Percentiles rank a stretch among this genome's conserved stretches.
phyloP scores from a whole-genome alignment of 2,329 filamentous ascomycete species.

The Talaromyces sp. region DNA sequence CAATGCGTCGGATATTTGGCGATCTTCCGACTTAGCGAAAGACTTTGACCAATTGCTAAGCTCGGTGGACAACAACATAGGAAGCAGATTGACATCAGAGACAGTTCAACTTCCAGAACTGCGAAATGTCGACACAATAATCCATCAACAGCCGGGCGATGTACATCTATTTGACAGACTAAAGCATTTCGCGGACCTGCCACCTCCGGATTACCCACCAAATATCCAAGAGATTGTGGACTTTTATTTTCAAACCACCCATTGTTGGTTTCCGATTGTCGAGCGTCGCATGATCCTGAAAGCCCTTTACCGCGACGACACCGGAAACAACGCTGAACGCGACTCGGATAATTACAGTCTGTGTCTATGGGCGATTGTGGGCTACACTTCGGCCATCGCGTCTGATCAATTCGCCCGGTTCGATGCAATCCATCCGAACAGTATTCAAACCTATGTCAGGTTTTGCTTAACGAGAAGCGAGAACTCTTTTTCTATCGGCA shows the following conservation, averaged over 20 bases:
- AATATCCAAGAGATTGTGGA: constrained; percentile 57
- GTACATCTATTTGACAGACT: constrained; percentile 19
- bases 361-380: constrained; percentile 56
- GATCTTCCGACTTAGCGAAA: constrained; percentile 15
- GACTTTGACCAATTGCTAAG: constrained; percentile 12
- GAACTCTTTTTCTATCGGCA: constrained; percentile 46
- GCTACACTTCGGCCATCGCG: constrained; percentile 47
- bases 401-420: neutral
- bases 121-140: neutral
- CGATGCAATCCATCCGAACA: constrained; percentile 45
- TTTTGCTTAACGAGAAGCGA: constrained; percentile 46
- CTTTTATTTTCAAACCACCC: constrained; percentile 70
- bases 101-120: neutral
- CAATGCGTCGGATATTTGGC: constrained; percentile 15
- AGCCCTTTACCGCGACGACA: constrained; percentile 46
- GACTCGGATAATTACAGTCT: constrained; percentile 8
- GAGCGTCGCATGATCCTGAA: constrained; percentile 63
- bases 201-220: constrained; percentile 51
- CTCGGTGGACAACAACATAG: constrained; percentile 5
- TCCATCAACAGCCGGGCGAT: neutral
- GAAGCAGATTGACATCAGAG: constrained; percentile 4
- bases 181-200: constrained; percentile 32
- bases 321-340: constrained; percentile 36
- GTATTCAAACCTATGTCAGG: constrained; percentile 48
- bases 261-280: constrained; percentile 72